Evolutionary conservation across 2,329 filamentous ascomycete genomes (phyloP), one percentile per base, ranked within the genome.

Genomic region (Phaeosphaeriaceae sp.): DNA sequence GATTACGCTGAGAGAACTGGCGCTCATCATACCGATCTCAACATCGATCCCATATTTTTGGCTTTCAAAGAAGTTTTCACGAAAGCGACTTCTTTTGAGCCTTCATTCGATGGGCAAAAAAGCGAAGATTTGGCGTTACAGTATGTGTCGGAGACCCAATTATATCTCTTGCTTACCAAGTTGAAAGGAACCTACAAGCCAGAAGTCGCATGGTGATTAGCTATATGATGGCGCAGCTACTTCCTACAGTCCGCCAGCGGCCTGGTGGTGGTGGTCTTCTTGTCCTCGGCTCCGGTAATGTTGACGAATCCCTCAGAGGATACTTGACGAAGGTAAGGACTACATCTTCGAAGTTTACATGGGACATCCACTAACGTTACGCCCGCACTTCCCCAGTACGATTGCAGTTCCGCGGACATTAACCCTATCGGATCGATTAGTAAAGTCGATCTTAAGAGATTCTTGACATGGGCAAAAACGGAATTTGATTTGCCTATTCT

Each of bases 371-470:
- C 34, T 36, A 16, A 36, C 34, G 17, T 9, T 12, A 36, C 18
- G 18, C 16, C 23, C 11, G 23, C 23, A 11, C 7, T 8, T 26
- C 11, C 11, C 6, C 6, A 26, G 71, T 89, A 89, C 63, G 87
- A 89, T 66, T 83, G 81, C 62, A 72, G 64, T 6, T 74, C 69
- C n/a, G 77, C 77, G 13, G 76, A 79, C 59, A 37, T 50, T 54
- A 74, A 87, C 59, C 86, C 86, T 3, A 86, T 88, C 42, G 85
- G 78, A 18, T 73, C 72, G 9, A 83, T 86, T 48, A 80, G 77
- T 48, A 91, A 90, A 70, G 83, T 79, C 2, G 88, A 92, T 60
- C 75, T 90, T 1, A 89, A 88, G 68, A 74, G 80, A 8, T 91
- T 92, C 73, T 88, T 91, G 50, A 75, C 74, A n/a, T 91, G 83